Base-by-base conservation (phyloP, 305 asterid genomes). In the Withania somnifera region DNA sequence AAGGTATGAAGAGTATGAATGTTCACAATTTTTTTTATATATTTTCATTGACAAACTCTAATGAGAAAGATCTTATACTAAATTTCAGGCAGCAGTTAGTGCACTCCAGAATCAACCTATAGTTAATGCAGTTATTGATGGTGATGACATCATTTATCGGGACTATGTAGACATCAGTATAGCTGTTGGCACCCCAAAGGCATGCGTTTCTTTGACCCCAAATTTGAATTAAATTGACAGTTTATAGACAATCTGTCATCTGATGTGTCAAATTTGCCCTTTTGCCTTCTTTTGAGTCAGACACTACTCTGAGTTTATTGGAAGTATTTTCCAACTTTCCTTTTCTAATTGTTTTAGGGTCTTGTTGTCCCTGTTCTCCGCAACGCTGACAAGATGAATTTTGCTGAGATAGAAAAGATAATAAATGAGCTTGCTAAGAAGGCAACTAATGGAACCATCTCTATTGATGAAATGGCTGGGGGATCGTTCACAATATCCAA, bases 381-480 rank as follows among this genome's bases (percentile, higher is more conserved):
- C 60, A 87, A 91, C 83, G 95, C 93, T 30, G 98, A 89, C 34
- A 73, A 75, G 13, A 94, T 97, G 99, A 92, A 97, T 84, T 97
- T 97, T 83, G 98, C 98, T 22, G 98, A 94, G 85, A 97, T 97
- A 61, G 99, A 97, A 82, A 97, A 97, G 90, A 92, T 83, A 84
- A 97, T 97, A 22, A 97, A 97, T 85, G 86, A 85, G 50, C 95
- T 97, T 77, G 98, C 98, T 28, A 94, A 94, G 88, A 97, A 94
- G 93, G 98, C 99, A 81, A 90, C 14, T 83, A 91, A 82, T 64
- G 99, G 98, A 84, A 90, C 96, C 6, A 91, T 97, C 83, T 94
- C 99, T 45, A 97, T 97, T 82, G 99, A 97, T 85, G 99, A 97
- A 91, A 97, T 94, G 99, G 98, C 98, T 30, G 99, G 99, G 24